Percentiles rank a stretch among this genome's conserved stretches.
phyloP scores from a whole-genome alignment of 768 basidiomycete genomes.

The Tricholoma sp. region DNA sequence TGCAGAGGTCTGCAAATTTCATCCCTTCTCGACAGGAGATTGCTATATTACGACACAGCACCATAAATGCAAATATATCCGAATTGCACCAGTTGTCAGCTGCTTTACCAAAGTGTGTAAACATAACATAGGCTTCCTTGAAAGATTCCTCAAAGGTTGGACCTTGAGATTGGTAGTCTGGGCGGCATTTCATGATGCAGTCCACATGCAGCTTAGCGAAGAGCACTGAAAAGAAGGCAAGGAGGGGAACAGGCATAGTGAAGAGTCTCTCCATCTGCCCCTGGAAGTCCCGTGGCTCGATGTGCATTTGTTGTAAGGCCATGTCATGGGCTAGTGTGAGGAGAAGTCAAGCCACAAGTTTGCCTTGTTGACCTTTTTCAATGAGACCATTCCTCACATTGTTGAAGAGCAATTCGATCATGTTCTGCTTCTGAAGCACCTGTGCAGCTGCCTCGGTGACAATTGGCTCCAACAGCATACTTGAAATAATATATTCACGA shows the following conservation, averaged over 20 bases:
- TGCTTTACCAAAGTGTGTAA: background rate
- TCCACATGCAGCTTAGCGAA: background rate
- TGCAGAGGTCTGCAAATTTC: background rate
- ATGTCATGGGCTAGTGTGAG: background rate
- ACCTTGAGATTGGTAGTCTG: background rate
- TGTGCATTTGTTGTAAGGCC: background rate
- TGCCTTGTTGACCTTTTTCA: background rate
- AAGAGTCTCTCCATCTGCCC: too few relatives aligned
- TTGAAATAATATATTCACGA: background rate
- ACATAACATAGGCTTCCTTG: background rate
- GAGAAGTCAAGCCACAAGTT: background rate
- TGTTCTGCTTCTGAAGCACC: background rate
- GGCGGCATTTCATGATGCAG: background rate
- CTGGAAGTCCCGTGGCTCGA: background rate
- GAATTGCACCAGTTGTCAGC: background rate
- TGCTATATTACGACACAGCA: background rate
- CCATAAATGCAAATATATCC: background rate
- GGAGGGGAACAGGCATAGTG: background rate
- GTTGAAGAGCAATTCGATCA: background rate
- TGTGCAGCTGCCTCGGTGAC: background rate
- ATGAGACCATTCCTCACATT: background rate
- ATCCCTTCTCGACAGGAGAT: too few relatives aligned
- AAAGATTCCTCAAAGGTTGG: background rate
- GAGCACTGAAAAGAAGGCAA: background rate
- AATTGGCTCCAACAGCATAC: background rate